Conservation (phyloP, 2,329 filamentous ascomycete species). For the Ophiostoma angusticollis region DNA sequence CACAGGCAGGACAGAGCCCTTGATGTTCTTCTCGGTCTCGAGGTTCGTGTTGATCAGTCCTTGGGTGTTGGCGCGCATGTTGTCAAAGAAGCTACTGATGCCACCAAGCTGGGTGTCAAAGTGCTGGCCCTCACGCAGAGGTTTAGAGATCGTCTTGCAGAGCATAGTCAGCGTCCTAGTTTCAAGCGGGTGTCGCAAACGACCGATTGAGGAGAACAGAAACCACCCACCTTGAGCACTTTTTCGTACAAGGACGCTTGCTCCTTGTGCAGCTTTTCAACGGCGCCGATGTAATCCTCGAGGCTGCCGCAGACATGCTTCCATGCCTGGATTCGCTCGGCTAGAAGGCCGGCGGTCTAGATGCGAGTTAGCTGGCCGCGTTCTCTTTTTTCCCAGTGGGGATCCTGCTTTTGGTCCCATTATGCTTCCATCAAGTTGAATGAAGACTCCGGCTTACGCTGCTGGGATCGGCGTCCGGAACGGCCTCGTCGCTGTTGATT, state of each 20-base stretch:
- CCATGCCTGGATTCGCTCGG: conserved; percentile 85
- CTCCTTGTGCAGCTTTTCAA: conserved; percentile 73
- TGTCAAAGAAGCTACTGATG: conserved; percentile 83
- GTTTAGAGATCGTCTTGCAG: conserved; percentile 63
- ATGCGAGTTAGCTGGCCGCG: conserved; percentile 6
- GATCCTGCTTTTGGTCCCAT: background rate
- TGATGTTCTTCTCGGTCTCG: conserved; percentile 85
- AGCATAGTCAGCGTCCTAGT: too few species aligned
- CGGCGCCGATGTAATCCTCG: conserved; percentile 75
- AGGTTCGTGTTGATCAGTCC: conserved; percentile 77
- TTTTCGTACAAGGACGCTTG: conserved; percentile 94
- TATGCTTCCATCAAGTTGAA: background rate
- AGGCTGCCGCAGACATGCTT: conserved; percentile 87
- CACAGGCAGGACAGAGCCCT: conserved; percentile 72
- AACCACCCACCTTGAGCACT: conserved; percentile 57
- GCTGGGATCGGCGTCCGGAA: conserved; percentile 45
- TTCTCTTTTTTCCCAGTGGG: background rate
- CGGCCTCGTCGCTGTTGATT: conserved; percentile 39
- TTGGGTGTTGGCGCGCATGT: conserved; percentile 85
- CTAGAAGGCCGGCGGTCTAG: conserved; percentile 66
- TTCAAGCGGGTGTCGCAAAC: too few species aligned
- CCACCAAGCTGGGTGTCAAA: conserved; percentile 86
- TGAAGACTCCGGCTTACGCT: conserved; percentile 30
- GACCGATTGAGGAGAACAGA: too few species aligned
- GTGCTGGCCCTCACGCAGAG: conserved; percentile 79